Conservation (phyloP, 495 filamentous ascomycete genomes). For the Podospora anserina region DNA sequence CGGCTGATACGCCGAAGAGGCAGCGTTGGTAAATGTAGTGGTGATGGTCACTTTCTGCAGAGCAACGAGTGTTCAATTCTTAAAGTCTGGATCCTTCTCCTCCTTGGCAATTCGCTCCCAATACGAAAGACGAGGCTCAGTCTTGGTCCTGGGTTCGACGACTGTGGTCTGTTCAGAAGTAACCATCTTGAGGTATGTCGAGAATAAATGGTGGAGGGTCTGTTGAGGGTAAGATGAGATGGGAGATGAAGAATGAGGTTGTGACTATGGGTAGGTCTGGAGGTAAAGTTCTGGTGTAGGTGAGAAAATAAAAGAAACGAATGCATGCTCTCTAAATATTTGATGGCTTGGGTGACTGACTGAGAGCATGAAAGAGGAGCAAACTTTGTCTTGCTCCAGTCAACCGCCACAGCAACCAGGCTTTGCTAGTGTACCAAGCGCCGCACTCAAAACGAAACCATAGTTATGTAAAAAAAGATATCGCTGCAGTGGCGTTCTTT, state of each 20-base stretch:
- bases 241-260: not conserved
- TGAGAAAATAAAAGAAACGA: not conserved
- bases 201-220: too few species aligned
- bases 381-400: not conserved
- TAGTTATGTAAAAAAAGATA: not conserved
- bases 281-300: not conserved
- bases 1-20: not conserved
- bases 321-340: too few species aligned
- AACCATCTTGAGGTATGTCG: too few species aligned
- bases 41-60: not conserved
- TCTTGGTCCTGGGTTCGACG: not conserved
- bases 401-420: not conserved
- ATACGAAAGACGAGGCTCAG: not conserved
- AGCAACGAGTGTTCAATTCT: not conserved
- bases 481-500: not conserved
- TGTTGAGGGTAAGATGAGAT: not conserved
- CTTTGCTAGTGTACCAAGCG: not conserved
- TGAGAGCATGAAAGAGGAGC: too few species aligned
- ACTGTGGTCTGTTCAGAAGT: too few species aligned
- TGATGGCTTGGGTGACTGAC: too few species aligned
- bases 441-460: not conserved
- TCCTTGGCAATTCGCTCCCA: not conserved
- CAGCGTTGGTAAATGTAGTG: not conserved
- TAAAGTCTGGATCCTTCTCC: not conserved
- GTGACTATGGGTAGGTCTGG: not conserved